phyloP scores from a whole-genome alignment of 306 rosid species.

The Astragalus membranaceus region DNA sequence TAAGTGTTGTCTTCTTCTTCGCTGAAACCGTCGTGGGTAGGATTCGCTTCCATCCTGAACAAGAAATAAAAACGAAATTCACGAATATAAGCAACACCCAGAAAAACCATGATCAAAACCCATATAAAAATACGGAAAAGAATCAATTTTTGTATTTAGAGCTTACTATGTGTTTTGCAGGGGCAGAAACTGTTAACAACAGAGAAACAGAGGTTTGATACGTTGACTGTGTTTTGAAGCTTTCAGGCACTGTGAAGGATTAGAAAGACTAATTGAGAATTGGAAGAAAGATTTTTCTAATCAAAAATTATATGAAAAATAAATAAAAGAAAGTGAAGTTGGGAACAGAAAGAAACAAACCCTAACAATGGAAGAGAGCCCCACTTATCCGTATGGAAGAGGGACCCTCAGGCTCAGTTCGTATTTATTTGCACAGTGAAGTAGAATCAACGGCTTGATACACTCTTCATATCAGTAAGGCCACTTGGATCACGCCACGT shows the following conservation, averaged over 20 bases:
- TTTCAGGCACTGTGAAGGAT: constrained; percentile 36
- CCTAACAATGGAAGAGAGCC: constrained; percentile 53
- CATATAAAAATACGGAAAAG: neutral
- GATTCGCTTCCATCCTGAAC: constrained; percentile 35
- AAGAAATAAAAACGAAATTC: neutral
- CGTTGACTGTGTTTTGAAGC: constrained; percentile 34
- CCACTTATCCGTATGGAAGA: constrained; percentile 53
- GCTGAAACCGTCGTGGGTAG: constrained; percentile 8
- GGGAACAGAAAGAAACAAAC: constrained; percentile 38
- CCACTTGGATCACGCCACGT: constrained; percentile 25
- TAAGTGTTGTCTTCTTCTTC: constrained; percentile 14
- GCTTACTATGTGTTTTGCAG: constrained; percentile 12
- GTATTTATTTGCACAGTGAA: constrained; percentile 24
- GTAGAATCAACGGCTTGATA: constrained; percentile 30
- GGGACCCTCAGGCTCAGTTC: constrained; percentile 45
- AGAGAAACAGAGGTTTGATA: constrained; percentile 10
- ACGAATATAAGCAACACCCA: neutral
- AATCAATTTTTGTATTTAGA: neutral
- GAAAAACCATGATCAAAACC: neutral
- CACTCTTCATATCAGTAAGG: neutral
- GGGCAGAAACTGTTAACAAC: neutral
- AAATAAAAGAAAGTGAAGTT: neutral
- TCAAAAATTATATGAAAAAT: neutral
- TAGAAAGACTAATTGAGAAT: constrained; percentile 30
- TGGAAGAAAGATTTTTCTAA: constrained; percentile 6